Evolutionary conservation across 352 stramenopile species (phyloP).

Genomic region (Phytophthora fragariaefolia): DNA sequence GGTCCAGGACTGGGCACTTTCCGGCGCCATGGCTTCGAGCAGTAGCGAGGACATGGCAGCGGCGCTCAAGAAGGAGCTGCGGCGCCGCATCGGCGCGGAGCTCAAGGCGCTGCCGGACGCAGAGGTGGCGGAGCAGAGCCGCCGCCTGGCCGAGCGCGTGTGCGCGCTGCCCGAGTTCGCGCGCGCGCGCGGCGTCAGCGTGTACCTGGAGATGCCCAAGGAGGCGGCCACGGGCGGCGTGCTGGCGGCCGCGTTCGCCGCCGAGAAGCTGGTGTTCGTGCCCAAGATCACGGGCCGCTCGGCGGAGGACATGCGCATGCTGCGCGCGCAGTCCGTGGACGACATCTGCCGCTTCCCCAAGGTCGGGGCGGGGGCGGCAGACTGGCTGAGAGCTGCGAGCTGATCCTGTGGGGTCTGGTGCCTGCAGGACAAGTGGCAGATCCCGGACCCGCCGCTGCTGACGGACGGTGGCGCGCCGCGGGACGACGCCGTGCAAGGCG

Average conservation of each 20-base stretch:
- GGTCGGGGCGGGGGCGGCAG: slow-evolving; percentile 32
- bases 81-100: slow-evolving; percentile 52
- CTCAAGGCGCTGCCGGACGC: slow-evolving; percentile 48
- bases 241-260: slow-evolving; percentile 60
- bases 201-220: slow-evolving; percentile 89
- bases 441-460: slow-evolving; percentile 73
- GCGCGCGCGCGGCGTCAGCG: slow-evolving; percentile 53
- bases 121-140: slow-evolving; percentile 65
- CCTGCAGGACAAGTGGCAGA: slow-evolving; percentile 90
- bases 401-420: slow-evolving; percentile 11
- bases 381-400: slow-evolving; percentile 12
- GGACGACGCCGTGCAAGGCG: slow-evolving; percentile 48
- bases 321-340: slow-evolving; percentile 60
- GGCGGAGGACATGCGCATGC: slow-evolving; percentile 83
- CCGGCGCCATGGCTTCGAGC: slow-evolving; percentile 5
- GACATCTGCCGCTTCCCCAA: slow-evolving; percentile 87
- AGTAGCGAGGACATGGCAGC: slow-evolving; percentile 36
- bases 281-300: slow-evolving; percentile 82
- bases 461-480: slow-evolving; percentile 30
- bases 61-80: slow-evolving; percentile 66
- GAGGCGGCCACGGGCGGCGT: slow-evolving; percentile 71
- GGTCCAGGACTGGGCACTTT: background rate
- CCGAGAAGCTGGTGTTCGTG: slow-evolving; percentile 84
- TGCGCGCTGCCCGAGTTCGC: slow-evolving; percentile 60
- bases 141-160: slow-evolving; percentile 52